Evolutionary conservation across 1,284 basidiomycete species (phyloP), one percentile per base, ranked within the genome.

Genomic region (Entoloma clypeatum): DNA sequence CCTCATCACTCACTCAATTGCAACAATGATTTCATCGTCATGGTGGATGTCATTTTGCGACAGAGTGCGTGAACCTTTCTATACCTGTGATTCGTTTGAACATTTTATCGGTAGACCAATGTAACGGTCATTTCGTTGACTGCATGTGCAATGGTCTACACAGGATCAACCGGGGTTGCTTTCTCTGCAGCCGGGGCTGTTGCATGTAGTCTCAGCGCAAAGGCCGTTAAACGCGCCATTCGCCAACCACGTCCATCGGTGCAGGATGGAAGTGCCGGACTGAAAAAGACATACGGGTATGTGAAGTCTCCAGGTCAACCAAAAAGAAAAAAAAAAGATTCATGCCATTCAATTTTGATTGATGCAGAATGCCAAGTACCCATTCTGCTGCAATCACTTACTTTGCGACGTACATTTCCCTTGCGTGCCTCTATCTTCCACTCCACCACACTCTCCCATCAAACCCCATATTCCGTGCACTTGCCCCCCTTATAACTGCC

Each of bases 291-390:
- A 10, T 56, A 56, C 32, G 76, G 59, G 43, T 36, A 18, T 9
- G 56, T n/a, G 47, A 18, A 32, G 22, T 8, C 29, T 41, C 13
- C 38, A 21, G n/a, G n/a, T n/a, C n/a, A n/a, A n/a, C n/a, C n/a
- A n/a, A n/a, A n/a, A n/a, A n/a, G n/a, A n/a, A n/a, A n/a, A n/a
- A n/a, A n/a, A n/a, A n/a, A n/a, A n/a, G n/a, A n/a, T n/a, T n/a
- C n/a, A n/a, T n/a, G n/a, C 13, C 33, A 6, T 28, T 26, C 33
- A 36, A 18, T 33, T 7, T 23, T 36, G 9, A 16, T 29, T 24
- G 23, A 22, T 22, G 47, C 56, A 89, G 88, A 3, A 92, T 93
- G 89, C 91, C 91, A 3, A 89, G 85, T 39, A 93, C 91, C 2
- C 91, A 94, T 59, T 86, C 88, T 3, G 85, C 87, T 3, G 71